Conservation (phyloP, 1,284 basidiomycete species). For the Anthracocystis walkeri region DNA sequence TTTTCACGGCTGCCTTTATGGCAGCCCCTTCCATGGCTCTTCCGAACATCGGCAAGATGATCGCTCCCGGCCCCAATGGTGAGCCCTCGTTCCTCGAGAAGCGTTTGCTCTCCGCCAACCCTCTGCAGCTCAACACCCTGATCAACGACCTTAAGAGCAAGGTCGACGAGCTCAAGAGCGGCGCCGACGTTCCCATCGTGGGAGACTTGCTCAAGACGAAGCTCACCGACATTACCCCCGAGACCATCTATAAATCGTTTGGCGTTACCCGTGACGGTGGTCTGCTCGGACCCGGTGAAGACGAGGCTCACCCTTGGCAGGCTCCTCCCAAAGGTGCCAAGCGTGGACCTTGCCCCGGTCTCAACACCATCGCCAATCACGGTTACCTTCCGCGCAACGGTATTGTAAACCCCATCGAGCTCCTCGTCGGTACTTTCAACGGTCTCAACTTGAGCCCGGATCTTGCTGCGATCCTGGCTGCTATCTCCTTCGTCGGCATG, state of each 20-base stretch:
- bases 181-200: neutral
- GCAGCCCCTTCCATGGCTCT: slow-evolving; percentile 11
- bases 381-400: slow-evolving; percentile 56
- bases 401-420: slow-evolving; percentile 59
- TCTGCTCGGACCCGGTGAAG: slow-evolving; percentile 15
- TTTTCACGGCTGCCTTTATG: slow-evolving; percentile 13
- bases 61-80: slow-evolving; percentile 25
- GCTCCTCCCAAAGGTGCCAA: slow-evolving; percentile 19
- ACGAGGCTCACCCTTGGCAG: slow-evolving; percentile 28
- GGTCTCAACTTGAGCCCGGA: slow-evolving; percentile 64
- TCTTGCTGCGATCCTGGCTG: slow-evolving; percentile 58
- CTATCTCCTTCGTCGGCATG: slow-evolving; percentile 58
- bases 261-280: slow-evolving; percentile 19
- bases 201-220: slow-evolving; percentile 11
- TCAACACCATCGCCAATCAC: slow-evolving; percentile 69
- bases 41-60: slow-evolving; percentile 24
- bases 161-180: slow-evolving; percentile 12
- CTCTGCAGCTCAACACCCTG: slow-evolving; percentile 8
- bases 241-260: slow-evolving; percentile 24
- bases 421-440: slow-evolving; percentile 41
- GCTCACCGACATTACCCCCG: slow-evolving; percentile 20
- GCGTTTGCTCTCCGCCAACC: slow-evolving; percentile 15
- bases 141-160: slow-evolving; percentile 13
- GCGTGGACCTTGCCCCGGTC: slow-evolving; percentile 68
- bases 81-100: slow-evolving; percentile 24